phyloP scores from a whole-genome alignment of 441 rosid genomes.

The Arabidopsis lyrata region DNA sequence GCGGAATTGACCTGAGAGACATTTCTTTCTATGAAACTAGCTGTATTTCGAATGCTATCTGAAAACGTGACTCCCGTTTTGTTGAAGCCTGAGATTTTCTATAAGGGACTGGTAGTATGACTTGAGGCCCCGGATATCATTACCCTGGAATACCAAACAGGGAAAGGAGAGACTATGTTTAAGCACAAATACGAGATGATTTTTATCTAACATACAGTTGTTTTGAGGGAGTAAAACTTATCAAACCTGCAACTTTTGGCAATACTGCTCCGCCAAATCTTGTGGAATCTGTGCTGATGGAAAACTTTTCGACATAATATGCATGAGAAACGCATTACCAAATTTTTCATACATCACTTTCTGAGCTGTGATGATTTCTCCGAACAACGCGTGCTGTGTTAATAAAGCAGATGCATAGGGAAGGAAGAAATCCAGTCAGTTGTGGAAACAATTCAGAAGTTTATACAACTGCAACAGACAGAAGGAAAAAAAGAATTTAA shows the following conservation, averaged over 20 bases:
- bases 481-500: conserved; percentile 18
- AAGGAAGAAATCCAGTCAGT: conserved; percentile 26
- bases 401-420: conserved; percentile 27
- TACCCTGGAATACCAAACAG: conserved; percentile 57
- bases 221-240: background rate
- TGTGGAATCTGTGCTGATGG: conserved; percentile 64
- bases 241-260: conserved; percentile 90
- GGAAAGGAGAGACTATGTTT: conserved; percentile 9
- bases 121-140: conserved; percentile 71
- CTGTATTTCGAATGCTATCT: conserved; percentile 60
- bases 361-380: conserved; percentile 88
- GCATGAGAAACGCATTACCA: conserved; percentile 76
- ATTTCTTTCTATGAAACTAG: conserved; percentile 22
- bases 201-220: background rate
- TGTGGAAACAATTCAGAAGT: background rate
- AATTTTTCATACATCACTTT: conserved; percentile 92
- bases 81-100: conserved; percentile 72
- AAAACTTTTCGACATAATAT: conserved; percentile 66
- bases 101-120: conserved; percentile 74
- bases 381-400: conserved; percentile 81
- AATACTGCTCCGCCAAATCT: conserved; percentile 74
- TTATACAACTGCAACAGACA: background rate
- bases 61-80: conserved; percentile 80
- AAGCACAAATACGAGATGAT: background rate
- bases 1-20: conserved; percentile 25